These are phyloP conservation scores for Geotrichum aggregatum DNA, from an alignment of 1,139 yeast genomes.

Conservation along the genomic window DNA sequence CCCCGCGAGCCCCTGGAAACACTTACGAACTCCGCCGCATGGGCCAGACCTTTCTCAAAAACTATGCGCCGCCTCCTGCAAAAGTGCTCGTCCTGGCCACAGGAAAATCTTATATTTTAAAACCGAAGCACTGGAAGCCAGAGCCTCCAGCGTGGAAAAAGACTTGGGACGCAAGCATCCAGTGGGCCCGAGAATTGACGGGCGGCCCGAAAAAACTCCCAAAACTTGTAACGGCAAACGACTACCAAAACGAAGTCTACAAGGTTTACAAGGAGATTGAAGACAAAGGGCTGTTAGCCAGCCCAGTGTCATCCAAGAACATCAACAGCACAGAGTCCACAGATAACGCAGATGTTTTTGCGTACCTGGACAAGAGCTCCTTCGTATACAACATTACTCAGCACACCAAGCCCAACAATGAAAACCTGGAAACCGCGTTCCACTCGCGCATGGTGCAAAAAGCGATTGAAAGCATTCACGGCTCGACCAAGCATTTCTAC, in stretches of 20 bases:
- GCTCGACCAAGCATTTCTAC: not conserved
- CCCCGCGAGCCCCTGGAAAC: slow-evolving; percentile 27
- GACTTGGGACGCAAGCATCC: not conserved
- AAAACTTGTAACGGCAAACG: not conserved
- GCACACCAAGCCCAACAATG: not conserved
- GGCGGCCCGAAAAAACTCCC: slow-evolving; percentile 1
- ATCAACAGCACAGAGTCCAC: not conserved
- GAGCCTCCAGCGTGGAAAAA: not conserved
- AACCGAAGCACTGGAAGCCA: not conserved
- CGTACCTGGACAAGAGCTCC: not conserved
- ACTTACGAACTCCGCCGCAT: slow-evolving; percentile 24
- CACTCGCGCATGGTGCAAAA: not conserved
- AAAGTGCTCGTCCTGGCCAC: slow-evolving; percentile 29
- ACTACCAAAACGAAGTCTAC: not conserved
- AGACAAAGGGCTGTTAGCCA: not conserved
- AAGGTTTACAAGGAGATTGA: slow-evolving; percentile 5
- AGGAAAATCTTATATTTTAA: slow-evolving; percentile 8
- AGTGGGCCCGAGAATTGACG: slow-evolving; percentile 15
- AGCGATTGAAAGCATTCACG: not conserved
- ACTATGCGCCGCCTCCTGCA: slow-evolving; percentile 30
- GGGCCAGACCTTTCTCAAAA: slow-evolving; percentile 32
- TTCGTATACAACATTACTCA: not conserved
- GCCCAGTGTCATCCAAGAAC: not conserved
- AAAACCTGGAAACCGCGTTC: not conserved
- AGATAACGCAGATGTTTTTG: too few relatives aligned